Evolutionary conservation across 2,329 filamentous ascomycete genomes (phyloP), one percentile per base, ranked within the genome.

Genomic region (Ophiostoma novo-ulmi): DNA sequence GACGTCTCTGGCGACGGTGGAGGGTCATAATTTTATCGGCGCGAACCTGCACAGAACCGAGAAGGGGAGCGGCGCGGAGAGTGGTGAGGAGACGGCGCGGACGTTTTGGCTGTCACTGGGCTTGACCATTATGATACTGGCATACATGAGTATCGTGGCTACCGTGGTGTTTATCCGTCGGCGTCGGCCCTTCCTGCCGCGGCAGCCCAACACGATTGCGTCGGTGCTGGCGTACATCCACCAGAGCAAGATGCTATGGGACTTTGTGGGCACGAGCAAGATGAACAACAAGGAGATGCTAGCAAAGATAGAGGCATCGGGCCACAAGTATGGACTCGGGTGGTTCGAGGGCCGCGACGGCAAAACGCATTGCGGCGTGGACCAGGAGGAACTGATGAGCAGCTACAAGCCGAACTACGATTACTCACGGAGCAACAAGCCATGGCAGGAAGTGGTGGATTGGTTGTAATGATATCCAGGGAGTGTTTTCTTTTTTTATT

Each of bases 201-300:
- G 91, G 5, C 90, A 93, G 80, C 91, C 91, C 4, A 92, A 89
- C 75, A 93, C 91, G 26, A 93, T 94, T 75, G 88, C 91, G 1
- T 89, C 87, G 63, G 87, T 93, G 69, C 82, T 94, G 70, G 90
- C 90, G 0, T 94, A 90, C 76, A 91, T 94, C 72, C 89, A 94
- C 78, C 90, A 93, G 80, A 90, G 86, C 78, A 91, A 91, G 79
- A 93, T 94, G 91, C 80, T 94, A 65, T 88, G 88, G 73, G 87
- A 88, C 76, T 94, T 94, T 78, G 88, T 92, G 17, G 88, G 86
- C 61, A 92, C 89, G 31, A 86, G 89, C 72, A 87, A 87, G 79
- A 79, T 89, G 68, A 85, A 83, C 74, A 87, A 85, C 69, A 80
- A 82, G 17, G 80, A 87, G 76, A 91, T 92, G 87, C 86, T 85